Evolutionary conservation across 371 early-diverging fungal species (phyloP).

Genomic region (Zychaea mexicana): DNA sequence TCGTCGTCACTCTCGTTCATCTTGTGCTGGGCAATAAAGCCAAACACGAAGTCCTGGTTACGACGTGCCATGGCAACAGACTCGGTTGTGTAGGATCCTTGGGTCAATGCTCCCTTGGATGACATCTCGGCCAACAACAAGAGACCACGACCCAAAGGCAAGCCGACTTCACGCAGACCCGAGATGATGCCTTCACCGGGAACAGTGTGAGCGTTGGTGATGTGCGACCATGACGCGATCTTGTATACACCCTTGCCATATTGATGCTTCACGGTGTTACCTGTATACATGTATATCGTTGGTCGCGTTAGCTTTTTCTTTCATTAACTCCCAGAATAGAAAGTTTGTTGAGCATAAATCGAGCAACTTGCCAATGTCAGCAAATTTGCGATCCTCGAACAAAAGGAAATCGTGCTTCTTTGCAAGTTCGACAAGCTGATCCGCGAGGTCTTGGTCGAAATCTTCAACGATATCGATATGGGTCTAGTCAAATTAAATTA

Average conservation of each 20-base stretch:
- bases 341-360: no score
- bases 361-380: constrained; percentile 77
- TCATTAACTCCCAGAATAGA: no score
- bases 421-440: constrained; percentile 71
- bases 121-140: constrained; percentile 97
- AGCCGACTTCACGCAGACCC: constrained; percentile 86
- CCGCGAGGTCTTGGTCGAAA: constrained; percentile 84
- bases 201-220: constrained; percentile 92
- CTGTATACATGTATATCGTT: no score
- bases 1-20: constrained; percentile 67
- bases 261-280: constrained; percentile 95
- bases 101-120: constrained; percentile 82
- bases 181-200: constrained; percentile 96
- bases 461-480: constrained; percentile 95
- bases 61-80: constrained; percentile 88
- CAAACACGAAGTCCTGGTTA: constrained; percentile 89
- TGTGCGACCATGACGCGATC: constrained; percentile 94
- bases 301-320: no score
- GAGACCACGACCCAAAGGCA: constrained; percentile 79
- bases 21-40: constrained; percentile 88
- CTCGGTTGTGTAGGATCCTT: constrained; percentile 79
- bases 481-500: no score
- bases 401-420: constrained; percentile 92
- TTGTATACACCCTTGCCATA: constrained; percentile 89
- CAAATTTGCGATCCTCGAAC: constrained; percentile 98